A percentile compares a stretch with the other conserved stretches of the same genome.
Evolutionary conservation across 2,329 filamentous ascomycete genomes (phyloP).

Genomic region (Pseudogymnoascus sp.): DNA sequence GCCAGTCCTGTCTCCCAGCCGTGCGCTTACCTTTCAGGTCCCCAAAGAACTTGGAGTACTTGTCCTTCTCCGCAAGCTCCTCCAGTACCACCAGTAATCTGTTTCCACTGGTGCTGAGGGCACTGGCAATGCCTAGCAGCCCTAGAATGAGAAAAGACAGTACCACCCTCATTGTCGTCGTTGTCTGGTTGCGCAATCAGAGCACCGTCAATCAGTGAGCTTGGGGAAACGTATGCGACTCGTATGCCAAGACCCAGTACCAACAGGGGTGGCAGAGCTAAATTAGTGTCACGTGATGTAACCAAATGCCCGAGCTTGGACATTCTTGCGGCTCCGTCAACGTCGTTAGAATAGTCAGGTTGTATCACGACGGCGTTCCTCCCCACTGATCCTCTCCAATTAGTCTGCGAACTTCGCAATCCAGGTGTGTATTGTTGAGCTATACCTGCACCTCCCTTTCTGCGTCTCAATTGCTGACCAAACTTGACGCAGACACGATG

Average conservation of each 20-base stretch:
- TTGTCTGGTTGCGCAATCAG: slow-evolving; percentile 18
- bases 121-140: slow-evolving; percentile 58
- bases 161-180: slow-evolving; percentile 61
- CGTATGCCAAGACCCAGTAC: slow-evolving; percentile 23
- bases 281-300: background rate
- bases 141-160: slow-evolving; percentile 61
- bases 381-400: background rate
- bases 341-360: slow-evolving; percentile 3
- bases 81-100: slow-evolving; percentile 82
- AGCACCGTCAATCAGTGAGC: slow-evolving; percentile 17
- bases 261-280: slow-evolving; percentile 12
- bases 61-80: slow-evolving; percentile 67
- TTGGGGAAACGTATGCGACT: slow-evolving; percentile 28
- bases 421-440: background rate
- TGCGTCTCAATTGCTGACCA: background rate
- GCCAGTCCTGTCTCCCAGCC: background rate
- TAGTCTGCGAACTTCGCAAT: background rate
- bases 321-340: slow-evolving; percentile 6
- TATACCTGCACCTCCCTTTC: background rate
- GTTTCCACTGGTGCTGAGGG: slow-evolving; percentile 69
- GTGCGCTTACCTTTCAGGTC: slow-evolving; percentile 57
- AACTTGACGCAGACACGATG: slow-evolving; percentile 41
- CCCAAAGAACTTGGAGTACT: slow-evolving; percentile 73
- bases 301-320: background rate
- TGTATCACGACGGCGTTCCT: slow-evolving; percentile 2